Evolutionary conservation across 1,139 yeast species (phyloP), one percentile per base, ranked within the genome.

Genomic region (Debaryomycetaceae sp.): DNA sequence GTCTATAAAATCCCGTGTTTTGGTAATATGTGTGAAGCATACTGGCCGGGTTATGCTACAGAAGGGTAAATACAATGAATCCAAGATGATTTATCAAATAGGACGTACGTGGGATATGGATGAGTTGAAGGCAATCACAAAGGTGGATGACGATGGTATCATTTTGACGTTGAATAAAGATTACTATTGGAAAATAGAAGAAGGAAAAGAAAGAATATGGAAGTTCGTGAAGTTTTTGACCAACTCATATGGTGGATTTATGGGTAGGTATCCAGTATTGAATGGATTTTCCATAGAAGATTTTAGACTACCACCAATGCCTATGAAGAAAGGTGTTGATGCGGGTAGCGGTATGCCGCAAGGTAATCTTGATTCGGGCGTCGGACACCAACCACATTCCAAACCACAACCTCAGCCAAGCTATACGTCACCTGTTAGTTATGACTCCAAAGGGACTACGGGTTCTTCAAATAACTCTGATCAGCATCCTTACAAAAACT

Each of bases 61-160:
- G 56, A 92, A 92, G 63, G 96, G 95, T 1, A 82, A 95, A 51
- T 88, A 78, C 57, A 86, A 85, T 52, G 72, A 79, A 8, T 81
- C 81, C 44, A 88, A 70, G 41, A 56, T 86, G 3, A 62, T 81
- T 3, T 82, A 86, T 54, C 98, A 91, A 61, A 87, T 92, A 40
- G 98, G 98, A 31, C 77, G 96, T 54, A 84, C 95, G 5, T 92
- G 98, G 98, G 83, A 82, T 47, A 65, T 92, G 54, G 87, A 79
- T 44, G 95, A 87, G 49, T 67, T 92, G 48, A 63, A 71, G 11
- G 62, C 63, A 30, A 63, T 91, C 5, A 79, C 81, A 35, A 72
- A 78, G 42, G 67, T 69, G 4, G 69, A 77, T 1, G 68, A 66
- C 19, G 73, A 76, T 40, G 89, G 89, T 1, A 73, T 91, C 47